Evolutionary conservation across 2,329 filamentous ascomycete species (phyloP).

Genomic region (Lojkania enalia): DNA sequence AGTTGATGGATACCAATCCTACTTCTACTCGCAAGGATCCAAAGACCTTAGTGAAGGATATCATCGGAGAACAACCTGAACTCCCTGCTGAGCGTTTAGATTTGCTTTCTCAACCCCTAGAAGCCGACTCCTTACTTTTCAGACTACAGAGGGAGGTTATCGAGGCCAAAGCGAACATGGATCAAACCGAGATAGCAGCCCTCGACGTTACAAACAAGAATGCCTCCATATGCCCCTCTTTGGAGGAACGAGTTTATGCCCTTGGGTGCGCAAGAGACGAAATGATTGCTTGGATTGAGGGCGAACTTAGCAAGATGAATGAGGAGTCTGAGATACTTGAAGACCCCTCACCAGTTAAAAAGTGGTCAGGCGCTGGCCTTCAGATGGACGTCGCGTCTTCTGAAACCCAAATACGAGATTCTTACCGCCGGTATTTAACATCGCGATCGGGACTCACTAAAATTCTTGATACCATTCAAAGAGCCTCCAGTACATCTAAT

Average conservation of each 20-base stretch:
- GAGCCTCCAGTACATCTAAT: background rate
- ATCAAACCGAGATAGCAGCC: conserved; percentile 30
- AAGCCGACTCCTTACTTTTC: conserved; percentile 34
- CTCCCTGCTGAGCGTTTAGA: conserved; percentile 40
- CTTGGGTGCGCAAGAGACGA: conserved; percentile 53
- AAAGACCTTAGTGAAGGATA: conserved; percentile 28
- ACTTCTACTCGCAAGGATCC: conserved; percentile 31
- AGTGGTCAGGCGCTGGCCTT: conserved; percentile 6
- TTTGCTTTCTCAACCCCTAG: conserved; percentile 21
- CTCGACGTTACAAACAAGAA: conserved; percentile 17
- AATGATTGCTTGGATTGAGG: conserved; percentile 56
- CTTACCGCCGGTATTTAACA: conserved; percentile 37
- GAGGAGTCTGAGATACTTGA: conserved; percentile 42
- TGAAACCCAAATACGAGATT: conserved; percentile 28
- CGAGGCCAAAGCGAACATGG: conserved; percentile 37
- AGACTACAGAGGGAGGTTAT: conserved; percentile 46
- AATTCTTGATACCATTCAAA: conserved; percentile 23
- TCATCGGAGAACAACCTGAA: conserved; percentile 42
- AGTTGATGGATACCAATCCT: conserved; percentile 41
- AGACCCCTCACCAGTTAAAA: conserved; percentile 38
- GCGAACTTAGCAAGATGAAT: conserved; percentile 49
- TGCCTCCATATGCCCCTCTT: conserved; percentile 6
- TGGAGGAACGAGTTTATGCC: conserved; percentile 42
- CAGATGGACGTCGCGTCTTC: conserved; percentile 23
- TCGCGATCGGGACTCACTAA: conserved; percentile 29